Conservation (phyloP, 2,329 filamentous ascomycete genomes). For the Balansia obtecta region DNA sequence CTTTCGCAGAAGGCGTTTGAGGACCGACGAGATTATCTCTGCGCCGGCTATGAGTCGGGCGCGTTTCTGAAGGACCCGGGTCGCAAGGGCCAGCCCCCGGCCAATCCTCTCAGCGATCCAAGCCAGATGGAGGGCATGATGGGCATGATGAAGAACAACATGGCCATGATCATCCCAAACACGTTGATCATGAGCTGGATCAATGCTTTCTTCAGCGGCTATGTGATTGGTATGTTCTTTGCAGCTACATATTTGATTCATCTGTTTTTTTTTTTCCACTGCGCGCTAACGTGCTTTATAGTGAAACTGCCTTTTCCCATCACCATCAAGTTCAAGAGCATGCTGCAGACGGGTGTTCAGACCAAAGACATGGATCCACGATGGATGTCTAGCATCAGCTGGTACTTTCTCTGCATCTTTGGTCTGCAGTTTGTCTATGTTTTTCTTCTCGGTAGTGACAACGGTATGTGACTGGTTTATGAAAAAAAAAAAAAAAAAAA, state of each 20-base stretch:
- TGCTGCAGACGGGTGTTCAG: conserved; percentile 94
- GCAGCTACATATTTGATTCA: neutral
- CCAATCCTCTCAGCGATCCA: conserved; percentile 92
- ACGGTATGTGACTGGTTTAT: conserved; percentile 49
- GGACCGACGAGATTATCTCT: conserved; percentile 66
- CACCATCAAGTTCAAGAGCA: conserved; percentile 98
- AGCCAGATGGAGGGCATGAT: conserved; percentile 99
- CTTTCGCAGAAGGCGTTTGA: conserved; percentile 70
- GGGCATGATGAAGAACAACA: conserved; percentile 99
- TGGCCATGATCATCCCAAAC: conserved; percentile 99
- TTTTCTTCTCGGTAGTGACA: conserved; percentile 90
- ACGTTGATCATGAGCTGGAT: conserved; percentile 99
- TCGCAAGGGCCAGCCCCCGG: conserved; percentile 69
- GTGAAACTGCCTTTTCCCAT: conserved; percentile 97
- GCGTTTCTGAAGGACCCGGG: conserved; percentile 84
- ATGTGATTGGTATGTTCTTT: conserved; percentile 66
- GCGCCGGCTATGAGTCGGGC: conserved; percentile 72
- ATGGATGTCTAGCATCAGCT: conserved; percentile 97
- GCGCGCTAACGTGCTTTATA: conserved; percentile 17
- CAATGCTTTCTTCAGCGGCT: conserved; percentile 96
- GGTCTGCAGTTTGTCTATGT: conserved; percentile 95
- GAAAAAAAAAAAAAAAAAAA: neutral
- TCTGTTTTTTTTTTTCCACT: too few relatives aligned
- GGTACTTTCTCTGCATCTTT: conserved; percentile 98
- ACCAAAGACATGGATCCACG: conserved; percentile 92